Conservation (phyloP, 371 early-diverging fungal species). For the Mucor irregularis region DNA sequence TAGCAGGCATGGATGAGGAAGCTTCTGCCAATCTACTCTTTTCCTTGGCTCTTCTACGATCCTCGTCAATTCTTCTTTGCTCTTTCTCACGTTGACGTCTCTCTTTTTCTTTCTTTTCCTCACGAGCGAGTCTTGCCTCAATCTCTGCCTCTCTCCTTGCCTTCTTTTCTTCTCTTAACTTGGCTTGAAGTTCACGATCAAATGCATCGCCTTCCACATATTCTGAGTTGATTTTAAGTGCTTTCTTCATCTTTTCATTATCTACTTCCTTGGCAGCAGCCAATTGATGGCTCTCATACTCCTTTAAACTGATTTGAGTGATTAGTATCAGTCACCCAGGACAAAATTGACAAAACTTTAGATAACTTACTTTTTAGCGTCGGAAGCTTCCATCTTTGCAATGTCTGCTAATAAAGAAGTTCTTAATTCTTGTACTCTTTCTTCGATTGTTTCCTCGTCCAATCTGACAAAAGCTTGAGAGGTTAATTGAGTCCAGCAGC, state of each 20-base stretch:
- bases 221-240: conserved; percentile 66
- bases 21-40: background rate
- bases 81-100: conserved; percentile 17
- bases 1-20: background rate
- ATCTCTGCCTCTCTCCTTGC: conserved; percentile 39
- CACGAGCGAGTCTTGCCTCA: conserved; percentile 21
- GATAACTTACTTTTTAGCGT: conserved; percentile 38
- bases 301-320: conserved; percentile 26
- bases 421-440: conserved; percentile 18
- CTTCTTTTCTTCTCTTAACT: conserved; percentile 51
- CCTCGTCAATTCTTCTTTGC: background rate
- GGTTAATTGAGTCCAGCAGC: background rate
- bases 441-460: conserved; percentile 19
- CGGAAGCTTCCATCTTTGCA: conserved; percentile 46
- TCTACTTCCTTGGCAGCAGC: conserved; percentile 72
- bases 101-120: conserved; percentile 32
- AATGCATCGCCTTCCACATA: conserved; percentile 86
- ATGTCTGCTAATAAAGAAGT: conserved; percentile 49
- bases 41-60: background rate
- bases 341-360: background rate
- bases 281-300: conserved; percentile 71
- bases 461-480: conserved; percentile 4
- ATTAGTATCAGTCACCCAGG: background rate
- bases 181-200: conserved; percentile 73
- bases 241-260: conserved; percentile 66